Base-by-base conservation (phyloP, 768 basidiomycete genomes). In the Leccinum incarnatum region DNA sequence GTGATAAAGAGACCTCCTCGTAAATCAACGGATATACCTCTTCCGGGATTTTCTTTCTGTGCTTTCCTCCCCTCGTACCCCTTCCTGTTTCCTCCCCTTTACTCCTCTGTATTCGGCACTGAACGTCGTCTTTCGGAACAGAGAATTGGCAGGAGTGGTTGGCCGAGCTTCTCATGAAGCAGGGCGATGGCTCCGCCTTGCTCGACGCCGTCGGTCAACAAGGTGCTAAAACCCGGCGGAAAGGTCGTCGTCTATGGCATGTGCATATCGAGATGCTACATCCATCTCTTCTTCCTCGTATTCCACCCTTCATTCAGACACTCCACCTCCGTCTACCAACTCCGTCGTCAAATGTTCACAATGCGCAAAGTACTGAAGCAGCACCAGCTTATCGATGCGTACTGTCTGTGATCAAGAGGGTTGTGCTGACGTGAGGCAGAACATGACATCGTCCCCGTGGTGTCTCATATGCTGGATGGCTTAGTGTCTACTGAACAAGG, bases 311-410 rank as follows among this genome's bases (percentile, higher is more conserved):
- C 60, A 55, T 58, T 53, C 50, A 51, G 30, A 19, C 8, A 9
- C 11, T 59, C 54, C 51, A 59, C 60, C 15, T 61, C 58, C 4
- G 48, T 10, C 17, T 49, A 17, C 48, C 25, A 49, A 17, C 23
- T 83, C 84, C 0, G 74, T 78, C 52, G 79, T 90, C 40, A 79
- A 76, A 32, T 11, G 27, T 79, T 94, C 67, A 88, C 86, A 10
- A 93, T 95, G 88, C 81, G 83, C 17, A 83, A 91, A 62, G 87
- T 94, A 23, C 67, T 94, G 62, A 86, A 82, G 65, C 87, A 91
- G 64, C 84, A 87, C 37, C 83, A 85, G 61, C 74, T 95, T 40
- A 77, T 91, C 40, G 92, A 91, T 91, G 49, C 45, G 79, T 69
- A 17, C 25, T 23, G n/a, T 57, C 50, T 37, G 23, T 54, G 29